Evolutionary conservation across 2,329 filamentous ascomycete genomes (phyloP).

Genomic region (Claviceps citrina): DNA sequence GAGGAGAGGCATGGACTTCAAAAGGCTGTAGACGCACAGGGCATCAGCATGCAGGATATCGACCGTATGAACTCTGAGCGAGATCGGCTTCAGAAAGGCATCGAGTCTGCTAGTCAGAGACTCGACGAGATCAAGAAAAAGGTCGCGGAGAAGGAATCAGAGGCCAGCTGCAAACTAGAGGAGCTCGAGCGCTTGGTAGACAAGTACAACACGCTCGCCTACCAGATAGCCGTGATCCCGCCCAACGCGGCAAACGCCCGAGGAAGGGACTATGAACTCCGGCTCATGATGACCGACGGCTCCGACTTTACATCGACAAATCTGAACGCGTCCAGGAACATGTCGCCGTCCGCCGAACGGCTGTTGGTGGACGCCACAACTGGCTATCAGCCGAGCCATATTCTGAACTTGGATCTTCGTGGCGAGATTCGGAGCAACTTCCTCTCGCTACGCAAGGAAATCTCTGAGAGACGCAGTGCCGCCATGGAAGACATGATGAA

Average conservation of each 20-base stretch:
- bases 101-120: constrained; percentile 59
- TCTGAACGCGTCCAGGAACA: constrained; percentile 27
- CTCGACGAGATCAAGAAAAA: constrained; percentile 75
- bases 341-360: constrained; percentile 43
- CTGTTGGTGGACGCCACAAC: constrained; percentile 67
- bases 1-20: constrained; percentile 69
- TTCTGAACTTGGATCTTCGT: constrained; percentile 78
- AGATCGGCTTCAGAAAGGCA: constrained; percentile 77
- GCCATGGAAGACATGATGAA: constrained; percentile 87
- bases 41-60: constrained; percentile 94
- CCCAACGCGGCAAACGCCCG: constrained; percentile 71
- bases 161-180: constrained; percentile 72
- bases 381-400: constrained; percentile 78
- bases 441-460: constrained; percentile 65
- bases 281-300: constrained; percentile 62
- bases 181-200: constrained; percentile 85
- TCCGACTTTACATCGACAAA: constrained; percentile 60
- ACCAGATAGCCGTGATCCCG: constrained; percentile 85
- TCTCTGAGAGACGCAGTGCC: constrained; percentile 71
- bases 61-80: constrained; percentile 96
- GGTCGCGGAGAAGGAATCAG: constrained; percentile 73
- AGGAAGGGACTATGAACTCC: constrained; percentile 70
- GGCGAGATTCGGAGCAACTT: constrained; percentile 70
- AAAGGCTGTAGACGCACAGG: constrained; percentile 76
- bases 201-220: constrained; percentile 83